These are phyloP conservation scores for Alternaria novae-zelandiae DNA, from an alignment of 2,329 filamentous ascomycete genomes.

Conservation along the genomic window DNA sequence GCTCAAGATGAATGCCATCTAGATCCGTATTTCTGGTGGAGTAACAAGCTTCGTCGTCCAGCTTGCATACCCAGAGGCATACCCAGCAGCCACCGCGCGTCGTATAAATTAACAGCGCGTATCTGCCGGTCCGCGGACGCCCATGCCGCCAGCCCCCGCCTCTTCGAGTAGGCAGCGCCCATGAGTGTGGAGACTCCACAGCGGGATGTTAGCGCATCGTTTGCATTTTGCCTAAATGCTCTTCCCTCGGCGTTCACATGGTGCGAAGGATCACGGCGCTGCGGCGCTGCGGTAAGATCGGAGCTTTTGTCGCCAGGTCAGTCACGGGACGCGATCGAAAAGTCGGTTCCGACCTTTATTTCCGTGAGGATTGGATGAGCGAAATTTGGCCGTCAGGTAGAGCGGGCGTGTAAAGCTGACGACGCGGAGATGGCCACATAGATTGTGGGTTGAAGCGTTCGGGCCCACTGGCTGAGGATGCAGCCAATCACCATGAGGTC, in stretches of 20 bases:
- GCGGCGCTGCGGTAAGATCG: background rate
- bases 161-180: background rate
- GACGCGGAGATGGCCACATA: background rate
- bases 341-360: background rate
- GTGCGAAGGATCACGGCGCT: background rate
- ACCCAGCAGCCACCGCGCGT: background rate
- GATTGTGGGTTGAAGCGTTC: background rate
- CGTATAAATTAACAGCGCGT: background rate
- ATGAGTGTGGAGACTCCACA: constrained; percentile 7
- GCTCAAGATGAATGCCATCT: background rate
- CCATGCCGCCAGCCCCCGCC: background rate
- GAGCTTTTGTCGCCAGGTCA: background rate
- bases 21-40: background rate
- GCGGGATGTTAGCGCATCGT: constrained; percentile 3
- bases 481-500: background rate
- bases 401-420: background rate
- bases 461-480: background rate
- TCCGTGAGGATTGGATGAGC: background rate
- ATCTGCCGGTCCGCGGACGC: constrained; percentile 2
- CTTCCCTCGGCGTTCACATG: background rate
- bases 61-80: background rate
- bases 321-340: too few species aligned
- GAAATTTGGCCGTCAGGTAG: background rate
- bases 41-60: background rate
- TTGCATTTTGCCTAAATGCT: constrained; percentile 7